Base-by-base conservation (phyloP, 768 basidiomycete genomes). In the Lentinula edodes region DNA sequence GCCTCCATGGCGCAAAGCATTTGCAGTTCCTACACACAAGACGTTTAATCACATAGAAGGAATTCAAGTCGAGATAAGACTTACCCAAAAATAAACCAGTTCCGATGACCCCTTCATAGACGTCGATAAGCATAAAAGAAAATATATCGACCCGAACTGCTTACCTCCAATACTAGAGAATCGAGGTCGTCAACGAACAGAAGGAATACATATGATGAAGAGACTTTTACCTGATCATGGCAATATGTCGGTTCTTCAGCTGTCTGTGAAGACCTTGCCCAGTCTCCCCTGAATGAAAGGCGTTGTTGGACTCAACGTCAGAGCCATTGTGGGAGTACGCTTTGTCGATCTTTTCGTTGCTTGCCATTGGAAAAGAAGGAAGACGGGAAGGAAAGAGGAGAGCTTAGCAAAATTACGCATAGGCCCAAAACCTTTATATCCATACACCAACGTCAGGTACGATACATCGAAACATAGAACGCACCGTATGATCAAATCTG, bases 181-280 rank as follows among this genome's bases (percentile, higher is more conserved):
- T 6, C 34, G 5, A 35, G 16, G 15, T 7, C 1, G n/a, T 52
- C 35, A 52, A 39, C 3, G 57, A 4, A 35, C 2, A 48, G 34
- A 48, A 12, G 9, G 6, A 23, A 12, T 41, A 32, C 13, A 58
- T 4, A 18, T 5, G 2, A 15, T 34, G 13, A 48, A 12, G 32
- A 48, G 34, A 48, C 4, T 8, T 43, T 35, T 56, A 78, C 87
- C 89, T 90, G 65, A 91, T 91, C 89, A 91, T 90, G 54, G 90
- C 87, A 62, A 92, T 80, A 69, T 92, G 91, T 15, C 90, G 78
- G 67, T 89, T 90, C 71, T 89, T 89, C 65, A 89, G 74, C 71
- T 89, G 86, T 52, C 87, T 80, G 10, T 80, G 74, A 43, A 88
- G 82, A 48, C 34, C 63, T 0, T 52, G 60, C 3, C 18, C 42